Percentiles rank a stretch among this genome's conserved stretches.
Evolutionary conservation across 495 filamentous ascomycete species (phyloP).

Genomic region (Aspergillus kassunensis): DNA sequence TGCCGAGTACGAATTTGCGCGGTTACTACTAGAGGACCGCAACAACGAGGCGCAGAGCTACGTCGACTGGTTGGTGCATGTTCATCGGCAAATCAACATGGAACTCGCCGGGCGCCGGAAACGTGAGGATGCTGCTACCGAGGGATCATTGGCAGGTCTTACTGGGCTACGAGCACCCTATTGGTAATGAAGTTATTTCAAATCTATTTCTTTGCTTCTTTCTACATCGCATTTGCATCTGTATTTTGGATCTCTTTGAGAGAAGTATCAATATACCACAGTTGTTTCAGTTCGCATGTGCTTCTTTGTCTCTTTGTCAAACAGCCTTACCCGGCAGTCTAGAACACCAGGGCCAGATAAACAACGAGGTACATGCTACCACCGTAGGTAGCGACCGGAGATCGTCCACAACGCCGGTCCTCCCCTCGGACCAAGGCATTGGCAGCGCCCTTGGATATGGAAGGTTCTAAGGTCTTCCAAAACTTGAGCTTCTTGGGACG

Average conservation of each 20-base stretch:
- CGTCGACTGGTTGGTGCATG: constrained; percentile 96
- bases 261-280: constrained; percentile 15
- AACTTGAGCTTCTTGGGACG: too few relatives aligned
- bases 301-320: background rate
- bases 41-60: constrained; percentile 98
- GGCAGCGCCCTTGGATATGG: background rate
- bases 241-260: constrained; percentile 14
- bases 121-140: constrained; percentile 57
- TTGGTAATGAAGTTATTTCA: constrained; percentile 44
- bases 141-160: constrained; percentile 55
- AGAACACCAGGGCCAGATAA: constrained; percentile 1
- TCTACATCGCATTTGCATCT: constrained; percentile 11
- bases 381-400: too few relatives aligned
- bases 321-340: background rate
- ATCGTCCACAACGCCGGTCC: constrained; percentile 2
- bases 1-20: constrained; percentile 93
- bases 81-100: constrained; percentile 87
- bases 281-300: constrained; percentile 6
- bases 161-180: constrained; percentile 69
- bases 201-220: constrained; percentile 10
- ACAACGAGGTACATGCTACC: constrained; percentile 6
- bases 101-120: constrained; percentile 79
- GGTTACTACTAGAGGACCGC: constrained; percentile 85
- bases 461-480: background rate
- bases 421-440: background rate